Evolutionary conservation across 2,329 filamentous ascomycete genomes (phyloP).

Genomic region (Colletotrichum gloeosporioides): DNA sequence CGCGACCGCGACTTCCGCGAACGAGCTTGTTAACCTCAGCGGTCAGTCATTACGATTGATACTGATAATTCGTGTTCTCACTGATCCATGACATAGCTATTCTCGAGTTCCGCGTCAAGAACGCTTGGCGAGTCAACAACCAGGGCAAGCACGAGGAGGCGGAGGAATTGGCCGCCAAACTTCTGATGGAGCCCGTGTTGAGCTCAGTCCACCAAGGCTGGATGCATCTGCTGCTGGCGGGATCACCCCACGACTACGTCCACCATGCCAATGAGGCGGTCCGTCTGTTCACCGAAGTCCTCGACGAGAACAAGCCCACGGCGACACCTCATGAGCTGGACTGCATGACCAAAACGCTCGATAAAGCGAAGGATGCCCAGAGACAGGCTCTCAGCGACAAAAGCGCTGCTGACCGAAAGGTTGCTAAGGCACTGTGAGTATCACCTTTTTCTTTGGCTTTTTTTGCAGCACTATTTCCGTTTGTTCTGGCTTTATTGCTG

Average conservation of each 20-base stretch:
- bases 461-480: neutral
- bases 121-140: neutral
- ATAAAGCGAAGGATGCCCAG: neutral
- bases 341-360: neutral
- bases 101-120: neutral
- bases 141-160: neutral
- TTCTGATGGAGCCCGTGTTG: neutral
- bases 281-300: neutral
- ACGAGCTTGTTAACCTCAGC: neutral
- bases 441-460: neutral
- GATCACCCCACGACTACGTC: neutral
- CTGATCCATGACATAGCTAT: neutral
- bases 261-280: neutral
- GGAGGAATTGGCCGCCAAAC: neutral
- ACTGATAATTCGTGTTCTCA: no score
- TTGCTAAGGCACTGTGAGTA: neutral
- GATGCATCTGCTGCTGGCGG: neutral
- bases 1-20: no score
- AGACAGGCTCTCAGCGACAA: no score
- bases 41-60: neutral
- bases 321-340: neutral
- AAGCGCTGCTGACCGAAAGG: neutral
- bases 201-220: neutral
- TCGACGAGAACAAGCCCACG: neutral
- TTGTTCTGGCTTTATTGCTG: neutral